These are phyloP conservation scores for Artemisia tridentata DNA, from an alignment of 129 eudicot genomes.

Conservation along the genomic window DNA sequence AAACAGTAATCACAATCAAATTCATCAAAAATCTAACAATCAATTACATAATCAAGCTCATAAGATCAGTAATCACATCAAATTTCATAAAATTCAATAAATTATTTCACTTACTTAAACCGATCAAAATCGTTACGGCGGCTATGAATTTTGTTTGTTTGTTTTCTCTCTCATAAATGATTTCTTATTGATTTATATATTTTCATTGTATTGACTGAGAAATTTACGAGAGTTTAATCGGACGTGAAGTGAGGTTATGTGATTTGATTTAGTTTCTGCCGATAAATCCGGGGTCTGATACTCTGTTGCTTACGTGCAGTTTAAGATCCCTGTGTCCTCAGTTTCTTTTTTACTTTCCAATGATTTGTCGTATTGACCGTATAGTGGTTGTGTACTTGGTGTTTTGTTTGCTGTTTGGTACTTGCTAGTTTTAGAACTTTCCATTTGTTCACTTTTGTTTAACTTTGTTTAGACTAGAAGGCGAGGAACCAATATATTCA, in stretches of 20 bases:
- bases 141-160: conserved; percentile 19
- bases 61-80: no score
- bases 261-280: conserved; percentile 43
- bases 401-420: no score
- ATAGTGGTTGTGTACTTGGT: no score
- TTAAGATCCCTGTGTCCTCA: conserved; percentile 32
- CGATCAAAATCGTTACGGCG: conserved; percentile 22
- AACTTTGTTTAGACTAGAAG: no score
- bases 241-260: conserved; percentile 39
- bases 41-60: no score
- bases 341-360: background rate
- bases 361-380: conserved; percentile 3
- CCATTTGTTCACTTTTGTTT: no score
- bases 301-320: conserved; percentile 39
- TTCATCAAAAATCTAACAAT: no score
- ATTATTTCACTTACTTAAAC: background rate
- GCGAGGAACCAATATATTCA: no score
- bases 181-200: background rate
- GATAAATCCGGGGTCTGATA: conserved; percentile 62
- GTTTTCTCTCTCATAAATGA: conserved; percentile 25
- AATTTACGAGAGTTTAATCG: conserved; percentile 39
- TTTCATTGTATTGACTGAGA: conserved; percentile 28
- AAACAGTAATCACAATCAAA: background rate
- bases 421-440: no score
- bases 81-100: background rate